phyloP scores from a whole-genome alignment of 2,329 filamentous ascomycete genomes.

The Immersiporthe knoxdaviesiana region DNA sequence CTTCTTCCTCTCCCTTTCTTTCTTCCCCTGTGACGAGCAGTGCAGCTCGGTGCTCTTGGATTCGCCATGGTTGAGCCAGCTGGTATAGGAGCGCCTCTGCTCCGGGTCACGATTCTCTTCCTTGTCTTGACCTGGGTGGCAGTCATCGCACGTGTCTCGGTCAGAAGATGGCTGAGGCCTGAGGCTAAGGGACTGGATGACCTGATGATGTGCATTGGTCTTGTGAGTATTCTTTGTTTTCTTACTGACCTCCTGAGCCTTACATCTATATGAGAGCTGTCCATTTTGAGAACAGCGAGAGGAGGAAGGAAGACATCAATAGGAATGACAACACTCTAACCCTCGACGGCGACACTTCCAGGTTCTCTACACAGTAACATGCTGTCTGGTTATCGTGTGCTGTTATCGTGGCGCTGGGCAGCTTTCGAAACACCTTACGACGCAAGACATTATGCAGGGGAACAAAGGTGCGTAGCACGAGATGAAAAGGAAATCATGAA shows the following conservation, averaged over 20 bases:
- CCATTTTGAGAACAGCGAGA: neutral
- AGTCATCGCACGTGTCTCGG: slow-evolving; percentile 31
- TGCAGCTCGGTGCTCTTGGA: neutral
- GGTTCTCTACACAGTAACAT: slow-evolving; percentile 36
- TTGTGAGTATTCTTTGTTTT: slow-evolving; percentile 33
- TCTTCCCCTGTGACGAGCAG: neutral
- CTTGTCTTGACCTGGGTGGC: slow-evolving; percentile 34
- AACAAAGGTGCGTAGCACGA: slow-evolving; percentile 18
- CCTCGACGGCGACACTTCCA: slow-evolving; percentile 11
- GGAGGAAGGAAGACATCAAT: neutral
- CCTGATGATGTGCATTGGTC: slow-evolving; percentile 34
- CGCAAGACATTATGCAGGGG: slow-evolving; percentile 29
- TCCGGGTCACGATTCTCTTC: slow-evolving; percentile 34
- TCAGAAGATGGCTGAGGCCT: slow-evolving; percentile 34
- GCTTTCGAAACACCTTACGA: slow-evolving; percentile 27
- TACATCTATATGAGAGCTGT: neutral
- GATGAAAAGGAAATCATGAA: no score
- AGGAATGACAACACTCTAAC: slow-evolving; percentile 14
- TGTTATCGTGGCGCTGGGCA: slow-evolving; percentile 37
- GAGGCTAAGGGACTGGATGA: slow-evolving; percentile 36
- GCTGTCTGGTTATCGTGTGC: slow-evolving; percentile 35
- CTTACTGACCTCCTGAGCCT: neutral
- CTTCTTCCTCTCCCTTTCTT: neutral
- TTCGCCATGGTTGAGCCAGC: slow-evolving; percentile 33
- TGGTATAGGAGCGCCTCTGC: slow-evolving; percentile 35